phyloP scores from a whole-genome alignment of 805 yeast genomes.

The Yamadazyma paraphyllophila region DNA sequence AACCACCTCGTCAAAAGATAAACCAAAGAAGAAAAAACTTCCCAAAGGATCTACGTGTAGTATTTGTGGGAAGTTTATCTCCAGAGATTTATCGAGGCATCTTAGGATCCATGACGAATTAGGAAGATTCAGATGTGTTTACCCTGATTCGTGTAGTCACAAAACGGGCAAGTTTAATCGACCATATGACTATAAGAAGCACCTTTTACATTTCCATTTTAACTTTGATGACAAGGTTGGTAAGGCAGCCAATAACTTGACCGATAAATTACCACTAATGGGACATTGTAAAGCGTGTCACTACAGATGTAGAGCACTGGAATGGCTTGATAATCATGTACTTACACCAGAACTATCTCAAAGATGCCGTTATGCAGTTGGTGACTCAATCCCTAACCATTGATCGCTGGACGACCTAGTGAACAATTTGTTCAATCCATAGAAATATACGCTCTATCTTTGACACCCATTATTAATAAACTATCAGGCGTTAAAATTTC shows the following conservation, averaged over 20 bases:
- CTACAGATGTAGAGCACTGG: slow-evolving; percentile 43
- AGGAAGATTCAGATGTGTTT: slow-evolving; percentile 44
- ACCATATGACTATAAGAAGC: slow-evolving; percentile 47
- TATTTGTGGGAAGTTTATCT: slow-evolving; percentile 40
- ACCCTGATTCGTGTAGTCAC: slow-evolving; percentile 40
- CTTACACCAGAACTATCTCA: slow-evolving; percentile 25
- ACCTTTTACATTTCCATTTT: slow-evolving; percentile 42
- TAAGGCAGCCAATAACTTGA: slow-evolving; percentile 37
- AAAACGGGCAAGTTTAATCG: slow-evolving; percentile 43
- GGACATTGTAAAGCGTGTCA: slow-evolving; percentile 51
- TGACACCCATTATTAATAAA: too few relatives aligned
- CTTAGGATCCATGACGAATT: slow-evolving; percentile 43
- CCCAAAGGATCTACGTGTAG: slow-evolving; percentile 37
- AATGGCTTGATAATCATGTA: slow-evolving; percentile 59
- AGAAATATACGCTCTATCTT: too few relatives aligned
- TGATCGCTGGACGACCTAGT: neutral
- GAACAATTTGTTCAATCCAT: too few relatives aligned
- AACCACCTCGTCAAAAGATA: slow-evolving; percentile 8
- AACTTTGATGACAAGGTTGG: slow-evolving; percentile 41
- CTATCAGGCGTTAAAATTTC: too few relatives aligned
- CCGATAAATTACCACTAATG: slow-evolving; percentile 37
- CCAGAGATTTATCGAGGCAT: slow-evolving; percentile 42
- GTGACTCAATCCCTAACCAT: slow-evolving; percentile 5
- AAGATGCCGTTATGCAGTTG: slow-evolving; percentile 23
- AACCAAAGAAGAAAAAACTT: slow-evolving; percentile 24